Evolutionary conservation across 495 filamentous ascomycete species (phyloP).

Genomic region (Trichoderma reesei): DNA sequence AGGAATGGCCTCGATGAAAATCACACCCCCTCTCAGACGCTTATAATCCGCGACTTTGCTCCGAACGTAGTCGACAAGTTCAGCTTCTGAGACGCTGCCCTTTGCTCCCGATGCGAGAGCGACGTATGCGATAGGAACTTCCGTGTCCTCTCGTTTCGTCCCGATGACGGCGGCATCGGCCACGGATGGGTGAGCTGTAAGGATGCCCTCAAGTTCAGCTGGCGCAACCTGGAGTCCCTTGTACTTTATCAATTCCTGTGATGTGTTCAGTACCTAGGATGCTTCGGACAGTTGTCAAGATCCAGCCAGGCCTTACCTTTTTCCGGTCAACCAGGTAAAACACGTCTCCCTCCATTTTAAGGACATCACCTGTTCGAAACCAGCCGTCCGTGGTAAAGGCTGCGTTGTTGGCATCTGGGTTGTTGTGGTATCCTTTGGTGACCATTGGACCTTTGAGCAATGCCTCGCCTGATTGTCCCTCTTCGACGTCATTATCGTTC

Average conservation of each 20-base stretch:
- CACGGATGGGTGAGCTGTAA: constrained; percentile 58
- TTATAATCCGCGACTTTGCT: constrained; percentile 60
- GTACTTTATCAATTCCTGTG: constrained; percentile 30
- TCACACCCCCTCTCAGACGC: constrained; percentile 62
- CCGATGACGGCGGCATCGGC: constrained; percentile 75
- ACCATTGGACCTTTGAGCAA: constrained; percentile 42
- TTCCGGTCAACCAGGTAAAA: constrained; percentile 60
- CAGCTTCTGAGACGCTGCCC: constrained; percentile 16
- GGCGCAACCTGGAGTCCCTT: constrained; percentile 68
- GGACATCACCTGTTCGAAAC: constrained; percentile 68
- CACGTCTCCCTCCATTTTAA: constrained; percentile 38
- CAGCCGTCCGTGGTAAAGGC: constrained; percentile 45
- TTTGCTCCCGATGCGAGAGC: constrained; percentile 31
- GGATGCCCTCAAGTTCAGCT: constrained; percentile 66
- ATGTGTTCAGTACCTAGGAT: background rate
- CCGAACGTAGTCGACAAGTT: constrained; percentile 25
- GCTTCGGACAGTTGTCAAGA: background rate
- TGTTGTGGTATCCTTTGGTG: constrained; percentile 59
- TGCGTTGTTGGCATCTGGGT: constrained; percentile 50
- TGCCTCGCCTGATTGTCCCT: constrained; percentile 26
- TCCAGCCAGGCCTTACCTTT: constrained; percentile 33
- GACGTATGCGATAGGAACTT: constrained; percentile 71
- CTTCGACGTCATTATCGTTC: constrained; percentile 34
- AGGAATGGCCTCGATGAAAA: constrained; percentile 68
- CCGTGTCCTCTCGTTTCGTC: constrained; percentile 54